Evolutionary conservation across 2,329 filamentous ascomycete genomes (phyloP), one percentile per base, ranked within the genome.

Genomic region (Hypoxylon sp.): DNA sequence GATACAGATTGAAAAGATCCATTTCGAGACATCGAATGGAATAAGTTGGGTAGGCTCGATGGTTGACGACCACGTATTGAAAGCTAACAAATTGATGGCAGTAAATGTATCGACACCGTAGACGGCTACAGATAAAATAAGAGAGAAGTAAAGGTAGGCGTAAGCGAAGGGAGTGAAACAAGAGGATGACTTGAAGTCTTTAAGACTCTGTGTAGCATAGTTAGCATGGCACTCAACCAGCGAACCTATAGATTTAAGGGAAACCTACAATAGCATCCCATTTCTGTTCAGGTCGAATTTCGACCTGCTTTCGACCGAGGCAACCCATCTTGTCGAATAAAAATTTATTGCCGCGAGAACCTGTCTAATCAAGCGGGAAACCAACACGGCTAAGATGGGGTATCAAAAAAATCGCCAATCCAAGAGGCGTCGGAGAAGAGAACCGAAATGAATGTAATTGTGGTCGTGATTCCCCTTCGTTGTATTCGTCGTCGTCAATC

Each of bases 1-100:
- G 77, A 99, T 98, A 79, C 94, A 97, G 62, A 89, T 88, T 29
- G 93, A 92, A 79, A 98, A 99, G 78, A 99, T 94, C 94, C 94
- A 98, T 82, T 96, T 97, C 11, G 94, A 92, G 59, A 95, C 87
- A 53, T 88, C 83, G 76, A 97, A 89, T 3, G 90, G 87, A 71
- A 98, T 91, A n/a, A 82, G 70, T 63, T 80, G 78, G 44, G 88
- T 87, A 1, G 94, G 94, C 73, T 93, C 83, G 73, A 98, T 92
- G 72, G 93, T 87, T 58, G 92, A 93, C 1, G 93, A 93, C 94
- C 94, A 98, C 67, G 89, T 89, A 82, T 97, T 89, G 82, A 97
- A 98, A 62, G 88, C 92, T 55, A 99, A 87, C 44, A 99, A 85
- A 70, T 97, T 97, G 81, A 98, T 88, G 69, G 94, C 94, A 3